These are phyloP conservation scores for Colletotrichum viniferum DNA, from an alignment of 2,329 filamentous ascomycete species.

Conservation along the genomic window DNA sequence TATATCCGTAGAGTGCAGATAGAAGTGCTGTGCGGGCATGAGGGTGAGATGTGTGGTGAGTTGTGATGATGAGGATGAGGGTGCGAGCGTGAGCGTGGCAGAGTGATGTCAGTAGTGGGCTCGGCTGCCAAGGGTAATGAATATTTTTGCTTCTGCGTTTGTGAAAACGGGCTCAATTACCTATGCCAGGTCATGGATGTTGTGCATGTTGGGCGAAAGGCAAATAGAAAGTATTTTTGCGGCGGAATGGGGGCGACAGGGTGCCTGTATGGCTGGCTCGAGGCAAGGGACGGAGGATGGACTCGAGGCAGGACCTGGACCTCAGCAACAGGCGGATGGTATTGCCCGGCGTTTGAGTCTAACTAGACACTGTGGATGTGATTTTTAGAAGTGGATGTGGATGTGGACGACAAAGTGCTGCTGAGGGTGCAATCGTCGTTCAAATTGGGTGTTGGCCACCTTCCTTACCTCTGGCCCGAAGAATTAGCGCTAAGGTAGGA, in stretches of 20 bases:
- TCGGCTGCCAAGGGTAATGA: neutral
- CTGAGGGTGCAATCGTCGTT: neutral
- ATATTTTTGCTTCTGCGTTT: neutral
- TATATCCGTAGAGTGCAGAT: neutral
- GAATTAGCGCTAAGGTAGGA: neutral
- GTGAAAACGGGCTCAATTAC: neutral
- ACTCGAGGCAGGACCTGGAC: neutral
- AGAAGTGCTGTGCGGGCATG: neutral
- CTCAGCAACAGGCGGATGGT: neutral
- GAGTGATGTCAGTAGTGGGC: slow-evolving; percentile 16
- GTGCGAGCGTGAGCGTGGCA: neutral
- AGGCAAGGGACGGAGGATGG: neutral
- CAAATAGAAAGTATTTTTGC: neutral
- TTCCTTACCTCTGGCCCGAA: neutral
- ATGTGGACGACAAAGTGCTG: neutral
- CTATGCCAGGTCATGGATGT: neutral
- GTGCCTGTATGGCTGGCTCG: neutral
- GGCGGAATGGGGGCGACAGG: neutral
- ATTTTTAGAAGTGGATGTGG: neutral
- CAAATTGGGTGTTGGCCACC: neutral
- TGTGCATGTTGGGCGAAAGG: neutral
- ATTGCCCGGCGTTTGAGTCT: neutral
- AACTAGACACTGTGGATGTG: neutral
- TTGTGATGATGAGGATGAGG: neutral
- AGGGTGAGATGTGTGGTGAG: neutral